A percentile compares a stretch with the other conserved stretches of the same genome.
Conservation (phyloP, 2,329 filamentous ascomycete species). For the Claviceps pusilla region DNA sequence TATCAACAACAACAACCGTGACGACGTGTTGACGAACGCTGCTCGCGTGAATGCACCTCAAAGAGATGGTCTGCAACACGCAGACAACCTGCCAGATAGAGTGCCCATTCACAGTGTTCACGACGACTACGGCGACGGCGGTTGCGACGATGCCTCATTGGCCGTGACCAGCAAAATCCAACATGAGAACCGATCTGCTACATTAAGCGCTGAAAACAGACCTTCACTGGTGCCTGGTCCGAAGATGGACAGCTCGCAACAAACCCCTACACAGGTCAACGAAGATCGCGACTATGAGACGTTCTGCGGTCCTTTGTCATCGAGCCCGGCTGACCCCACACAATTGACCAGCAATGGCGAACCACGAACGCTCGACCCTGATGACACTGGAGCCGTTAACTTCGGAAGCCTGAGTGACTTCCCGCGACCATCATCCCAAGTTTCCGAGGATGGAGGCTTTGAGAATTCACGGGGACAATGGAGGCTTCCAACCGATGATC, state of each 20-base stretch:
- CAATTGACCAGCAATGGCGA: constrained; percentile 17
- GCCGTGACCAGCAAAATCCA: not conserved
- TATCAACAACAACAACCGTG: not conserved
- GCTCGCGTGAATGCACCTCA: not conserved
- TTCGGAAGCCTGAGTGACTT: constrained; percentile 25
- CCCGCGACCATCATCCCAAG: constrained; percentile 24
- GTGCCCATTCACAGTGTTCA: constrained; percentile 1
- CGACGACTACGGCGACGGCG: not conserved
- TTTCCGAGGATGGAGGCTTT: constrained; percentile 26
- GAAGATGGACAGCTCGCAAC: constrained; percentile 31
- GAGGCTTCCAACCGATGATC: constrained; percentile 21
- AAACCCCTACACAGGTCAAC: constrained; percentile 42
- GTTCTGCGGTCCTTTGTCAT: constrained; percentile 19
- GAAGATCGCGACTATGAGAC: constrained; percentile 40
- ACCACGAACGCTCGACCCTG: constrained; percentile 25
- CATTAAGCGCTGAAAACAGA: not conserved
- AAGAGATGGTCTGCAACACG: not conserved
- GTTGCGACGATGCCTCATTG: not conserved
- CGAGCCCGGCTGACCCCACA: constrained; percentile 14
- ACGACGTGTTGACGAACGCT: constrained; percentile 2
- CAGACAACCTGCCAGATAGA: constrained; percentile 2
- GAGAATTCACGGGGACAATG: constrained; percentile 24
- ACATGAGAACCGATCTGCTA: constrained; percentile 8
- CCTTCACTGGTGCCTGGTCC: not conserved
- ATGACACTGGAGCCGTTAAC: constrained; percentile 36